Evolutionary conservation across 257 asterid genomes (phyloP).

Genomic region (Solanum gandarillasii): DNA sequence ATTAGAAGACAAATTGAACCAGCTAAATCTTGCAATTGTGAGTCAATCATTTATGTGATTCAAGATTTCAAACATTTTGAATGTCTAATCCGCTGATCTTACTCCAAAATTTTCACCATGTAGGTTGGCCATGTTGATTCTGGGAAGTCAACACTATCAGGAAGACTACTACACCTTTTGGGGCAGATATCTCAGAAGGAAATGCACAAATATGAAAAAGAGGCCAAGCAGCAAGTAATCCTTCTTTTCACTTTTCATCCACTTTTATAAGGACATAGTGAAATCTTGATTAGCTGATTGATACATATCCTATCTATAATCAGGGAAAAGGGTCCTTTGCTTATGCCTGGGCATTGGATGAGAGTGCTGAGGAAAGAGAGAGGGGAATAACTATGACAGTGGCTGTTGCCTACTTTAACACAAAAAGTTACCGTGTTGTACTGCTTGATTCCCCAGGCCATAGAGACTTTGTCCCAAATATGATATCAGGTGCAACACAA

Average conservation of each 20-base stretch:
- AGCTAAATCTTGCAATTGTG: conserved; percentile 92
- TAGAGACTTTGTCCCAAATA: conserved; percentile 92
- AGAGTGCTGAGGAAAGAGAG: conserved; percentile 91
- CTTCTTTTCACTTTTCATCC: not conserved
- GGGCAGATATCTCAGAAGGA: conserved; percentile 78
- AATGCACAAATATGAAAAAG: conserved; percentile 75
- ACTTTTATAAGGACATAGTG: not conserved
- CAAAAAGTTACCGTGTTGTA: conserved; percentile 64
- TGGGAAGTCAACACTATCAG: conserved; percentile 95
- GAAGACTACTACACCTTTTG: conserved; percentile 79
- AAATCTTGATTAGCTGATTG: not conserved
- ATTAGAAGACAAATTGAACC: conserved; percentile 42
- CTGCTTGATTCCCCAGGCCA: conserved; percentile 98
- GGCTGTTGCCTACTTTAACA: conserved; percentile 80
- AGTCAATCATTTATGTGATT: conserved; percentile 10
- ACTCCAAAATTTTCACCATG: not conserved
- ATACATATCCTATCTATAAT: conserved; percentile 11
- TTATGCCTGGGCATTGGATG: conserved; percentile 98
- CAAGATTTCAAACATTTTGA: not conserved
- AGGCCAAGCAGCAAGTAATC: conserved; percentile 71
- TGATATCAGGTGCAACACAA: conserved; percentile 99
- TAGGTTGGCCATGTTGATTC: conserved; percentile 99
- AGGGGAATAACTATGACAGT: conserved; percentile 98
- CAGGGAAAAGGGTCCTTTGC: conserved; percentile 99
- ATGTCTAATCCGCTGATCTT: not conserved